Evolutionary conservation across 306 rosid genomes (phyloP).

Genomic region (Echinosophora koreensis): DNA sequence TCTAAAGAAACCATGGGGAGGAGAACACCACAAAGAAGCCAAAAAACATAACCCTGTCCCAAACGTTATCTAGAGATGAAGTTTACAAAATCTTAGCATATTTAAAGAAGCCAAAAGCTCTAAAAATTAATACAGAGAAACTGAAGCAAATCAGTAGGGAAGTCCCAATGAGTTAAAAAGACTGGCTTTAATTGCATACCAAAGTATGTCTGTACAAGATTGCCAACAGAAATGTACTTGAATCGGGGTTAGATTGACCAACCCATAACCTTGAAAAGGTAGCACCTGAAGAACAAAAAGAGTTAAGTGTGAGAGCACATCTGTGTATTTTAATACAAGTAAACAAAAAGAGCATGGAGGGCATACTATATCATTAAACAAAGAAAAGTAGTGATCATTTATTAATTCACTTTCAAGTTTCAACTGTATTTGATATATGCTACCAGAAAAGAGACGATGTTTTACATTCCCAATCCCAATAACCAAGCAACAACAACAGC

Average conservation of each 20-base stretch:
- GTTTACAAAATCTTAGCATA: neutral
- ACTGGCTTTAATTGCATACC: slow-evolving; percentile 56
- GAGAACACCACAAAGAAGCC: neutral
- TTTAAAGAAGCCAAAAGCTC: neutral
- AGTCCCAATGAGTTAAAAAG: neutral
- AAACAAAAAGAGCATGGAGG: slow-evolving; percentile 24
- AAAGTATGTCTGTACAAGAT: slow-evolving; percentile 57
- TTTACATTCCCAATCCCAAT: slow-evolving; percentile 30
- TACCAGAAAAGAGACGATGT: slow-evolving; percentile 36
- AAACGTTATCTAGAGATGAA: too few relatives aligned
- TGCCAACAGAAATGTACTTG: slow-evolving; percentile 69
- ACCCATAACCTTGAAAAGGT: slow-evolving; percentile 71
- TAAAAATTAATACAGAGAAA: neutral
- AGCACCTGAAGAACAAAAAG: slow-evolving; percentile 61
- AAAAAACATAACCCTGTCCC: neutral
- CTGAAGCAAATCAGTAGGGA: neutral
- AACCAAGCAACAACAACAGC: neutral
- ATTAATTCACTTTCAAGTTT: slow-evolving; percentile 26
- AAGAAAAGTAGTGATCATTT: slow-evolving; percentile 1
- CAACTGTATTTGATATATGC: slow-evolving; percentile 22
- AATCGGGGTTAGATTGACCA: slow-evolving; percentile 62
- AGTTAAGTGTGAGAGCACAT: slow-evolving; percentile 38
- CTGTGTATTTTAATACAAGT: slow-evolving; percentile 18
- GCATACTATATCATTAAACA: slow-evolving; percentile 28
- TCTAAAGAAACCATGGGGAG: neutral